These are phyloP conservation scores for Cytospora chrysosperma DNA, from an alignment of 2,329 filamentous ascomycete genomes.

Conservation along the genomic window DNA sequence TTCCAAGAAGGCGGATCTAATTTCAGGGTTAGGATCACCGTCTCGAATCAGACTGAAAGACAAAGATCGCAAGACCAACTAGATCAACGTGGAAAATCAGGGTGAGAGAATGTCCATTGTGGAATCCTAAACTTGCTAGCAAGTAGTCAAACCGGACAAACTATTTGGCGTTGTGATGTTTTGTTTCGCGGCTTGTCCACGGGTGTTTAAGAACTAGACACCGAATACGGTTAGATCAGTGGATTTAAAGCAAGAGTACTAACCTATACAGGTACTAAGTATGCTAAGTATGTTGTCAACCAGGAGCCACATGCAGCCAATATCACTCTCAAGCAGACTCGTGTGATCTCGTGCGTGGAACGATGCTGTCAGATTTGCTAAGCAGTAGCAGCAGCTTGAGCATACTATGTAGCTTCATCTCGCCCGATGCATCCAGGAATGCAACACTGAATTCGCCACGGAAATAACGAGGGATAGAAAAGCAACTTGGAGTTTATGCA, in stretches of 20 bases:
- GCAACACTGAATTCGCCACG: too few relatives aligned
- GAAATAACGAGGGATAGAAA: too few relatives aligned
- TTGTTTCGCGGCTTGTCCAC: neutral
- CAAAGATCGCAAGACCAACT: neutral
- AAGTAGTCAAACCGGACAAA: neutral
- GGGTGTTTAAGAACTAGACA: too few relatives aligned
- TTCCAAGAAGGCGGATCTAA: slow-evolving; percentile 1
- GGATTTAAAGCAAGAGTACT: neutral
- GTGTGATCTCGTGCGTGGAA: too few relatives aligned
- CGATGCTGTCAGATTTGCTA: too few relatives aligned
- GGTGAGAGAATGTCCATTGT: neutral
- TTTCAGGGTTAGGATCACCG: slow-evolving; percentile 12
- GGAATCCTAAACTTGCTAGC: too few relatives aligned
- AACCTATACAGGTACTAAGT: neutral
- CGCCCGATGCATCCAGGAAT: too few relatives aligned
- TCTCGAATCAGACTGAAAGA: neutral
- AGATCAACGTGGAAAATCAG: neutral
- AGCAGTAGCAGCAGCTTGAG: too few relatives aligned
- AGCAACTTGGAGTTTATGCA: too few relatives aligned
- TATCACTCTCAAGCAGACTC: neutral
- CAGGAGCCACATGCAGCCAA: neutral
- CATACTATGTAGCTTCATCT: too few relatives aligned
- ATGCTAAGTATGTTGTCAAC: too few relatives aligned
- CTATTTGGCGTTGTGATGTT: neutral
- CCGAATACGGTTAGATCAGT: neutral